These are phyloP conservation scores for Lomentospora prolificans DNA, from an alignment of 2,329 filamentous ascomycete genomes.

Conservation along the genomic window DNA sequence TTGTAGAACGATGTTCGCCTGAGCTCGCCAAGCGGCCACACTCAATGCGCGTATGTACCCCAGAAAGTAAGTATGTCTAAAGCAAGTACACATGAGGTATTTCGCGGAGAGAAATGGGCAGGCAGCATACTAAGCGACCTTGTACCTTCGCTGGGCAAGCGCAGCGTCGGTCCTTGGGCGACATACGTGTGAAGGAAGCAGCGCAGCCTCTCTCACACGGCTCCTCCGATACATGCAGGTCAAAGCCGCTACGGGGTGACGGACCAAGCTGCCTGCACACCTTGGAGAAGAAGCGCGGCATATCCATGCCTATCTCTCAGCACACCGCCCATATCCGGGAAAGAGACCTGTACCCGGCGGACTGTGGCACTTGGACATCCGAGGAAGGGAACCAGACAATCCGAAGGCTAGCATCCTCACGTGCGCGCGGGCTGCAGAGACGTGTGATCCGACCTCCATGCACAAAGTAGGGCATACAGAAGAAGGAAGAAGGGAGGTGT, in stretches of 20 bases:
- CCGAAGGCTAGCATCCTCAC: neutral
- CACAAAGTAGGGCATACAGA: neutral
- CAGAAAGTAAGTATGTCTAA: neutral
- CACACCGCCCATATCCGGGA: neutral
- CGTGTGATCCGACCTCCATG: conserved; percentile 2
- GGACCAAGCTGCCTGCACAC: neutral
- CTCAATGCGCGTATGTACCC: neutral
- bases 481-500: neutral
- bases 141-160: too few species aligned
- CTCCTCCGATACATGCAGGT: neutral
- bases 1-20: too few species aligned
- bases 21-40: too few species aligned
- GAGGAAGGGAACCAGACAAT: neutral
- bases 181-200: too few species aligned
- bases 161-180: too few species aligned
- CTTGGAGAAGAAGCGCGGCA: neutral
- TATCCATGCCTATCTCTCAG: neutral
- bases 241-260: neutral
- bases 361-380: neutral
- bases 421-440: conserved; percentile 5
- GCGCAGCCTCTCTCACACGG: neutral
- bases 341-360: neutral
- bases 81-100: conserved; percentile 4
- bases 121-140: too few species aligned
- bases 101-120: neutral